Base-by-base conservation (phyloP, 768 basidiomycete species). In the Mycena amicta region DNA sequence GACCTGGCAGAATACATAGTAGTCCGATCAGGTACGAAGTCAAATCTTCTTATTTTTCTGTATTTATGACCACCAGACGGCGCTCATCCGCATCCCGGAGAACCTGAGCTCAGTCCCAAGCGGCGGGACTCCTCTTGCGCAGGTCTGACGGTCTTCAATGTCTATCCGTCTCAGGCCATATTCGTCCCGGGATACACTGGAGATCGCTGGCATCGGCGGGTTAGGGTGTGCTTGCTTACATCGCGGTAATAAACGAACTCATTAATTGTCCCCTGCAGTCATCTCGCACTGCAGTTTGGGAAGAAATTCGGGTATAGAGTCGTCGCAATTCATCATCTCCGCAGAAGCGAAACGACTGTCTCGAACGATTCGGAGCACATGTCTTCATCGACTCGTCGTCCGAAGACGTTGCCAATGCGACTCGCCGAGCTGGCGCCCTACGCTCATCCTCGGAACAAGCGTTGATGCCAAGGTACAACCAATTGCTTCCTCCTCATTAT, bases 91-190 rank as follows among this genome's bases (percentile, higher is more conserved):
- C 5, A 52, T 72, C 15, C 67, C 72, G 0, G 61, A 68, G 15
- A 63, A 61, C 5, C 46, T 69, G 16, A 66, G 67, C 52, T 67
- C 67, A 8, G 64, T n/a, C 67, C 15, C 67, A 72, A 56, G 60
- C 66, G 5, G 72, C 68, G 5, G 67, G 68, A 0, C 61, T 76
- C 12, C 56, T 75, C n/a, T n/a, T 77, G 74, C 47, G 74, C 72
- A 8, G 76, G 73, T n/a, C 68, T 76, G 6, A 79, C 77, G 3
- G 66, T 66, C n/a, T 79, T 70, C 70, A 71, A 75, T 53, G 53
- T n/a, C 70, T 0, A 65, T 71, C n/a, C 64, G 75, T 33, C 57
- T 66, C 55, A 72, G n/a, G 72, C 64, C 47, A 59, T 20, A 41
- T 69, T n/a, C 59, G 47, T 16, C 67, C 73, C 0, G 76, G 73